These are phyloP conservation scores for Cadophora gregata DNA, from an alignment of 2,329 filamentous ascomycete species.

Conservation along the genomic window DNA sequence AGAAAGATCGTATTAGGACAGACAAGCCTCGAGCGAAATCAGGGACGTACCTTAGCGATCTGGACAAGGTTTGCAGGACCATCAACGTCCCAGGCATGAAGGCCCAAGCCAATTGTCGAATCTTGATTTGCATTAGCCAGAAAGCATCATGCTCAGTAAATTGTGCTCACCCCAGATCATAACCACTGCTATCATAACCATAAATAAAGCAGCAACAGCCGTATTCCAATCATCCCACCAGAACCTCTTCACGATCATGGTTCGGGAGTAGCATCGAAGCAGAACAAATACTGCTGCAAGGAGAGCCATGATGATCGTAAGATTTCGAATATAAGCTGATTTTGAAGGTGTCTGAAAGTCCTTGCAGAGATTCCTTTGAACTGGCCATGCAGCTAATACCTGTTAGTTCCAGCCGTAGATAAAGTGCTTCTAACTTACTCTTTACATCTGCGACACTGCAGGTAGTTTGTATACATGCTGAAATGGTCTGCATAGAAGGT, in stretches of 20 bases:
- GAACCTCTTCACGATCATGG: not conserved
- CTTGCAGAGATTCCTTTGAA: not conserved
- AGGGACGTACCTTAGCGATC: not conserved
- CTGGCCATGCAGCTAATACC: not conserved
- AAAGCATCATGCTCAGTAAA: not conserved
- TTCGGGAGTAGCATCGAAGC: conserved; percentile 2
- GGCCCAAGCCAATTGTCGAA: conserved; percentile 5
- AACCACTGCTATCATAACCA: conserved; percentile 8
- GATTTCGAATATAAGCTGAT: conserved; percentile 1
- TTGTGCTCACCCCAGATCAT: conserved; percentile 4
- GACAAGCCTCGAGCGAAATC: no score
- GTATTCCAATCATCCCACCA: conserved; percentile 14
- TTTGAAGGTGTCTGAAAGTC: not conserved
- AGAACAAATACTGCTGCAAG: not conserved
- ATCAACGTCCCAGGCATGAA: conserved; percentile 14
- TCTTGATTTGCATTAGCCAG: not conserved
- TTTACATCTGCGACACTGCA: not conserved
- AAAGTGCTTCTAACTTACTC: not conserved
- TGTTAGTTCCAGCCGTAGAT: not conserved
- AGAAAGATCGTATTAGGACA: not conserved
- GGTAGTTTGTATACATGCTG: conserved; percentile 4
- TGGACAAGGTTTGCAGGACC: conserved; percentile 1
- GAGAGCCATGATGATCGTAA: conserved; percentile 5
- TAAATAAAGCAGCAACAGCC: conserved; percentile 3
- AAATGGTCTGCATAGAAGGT: not conserved